These are phyloP conservation scores for Entomortierella chlamydospora DNA, from an alignment of 192 early-diverging fungal species.

Conservation along the genomic window DNA sequence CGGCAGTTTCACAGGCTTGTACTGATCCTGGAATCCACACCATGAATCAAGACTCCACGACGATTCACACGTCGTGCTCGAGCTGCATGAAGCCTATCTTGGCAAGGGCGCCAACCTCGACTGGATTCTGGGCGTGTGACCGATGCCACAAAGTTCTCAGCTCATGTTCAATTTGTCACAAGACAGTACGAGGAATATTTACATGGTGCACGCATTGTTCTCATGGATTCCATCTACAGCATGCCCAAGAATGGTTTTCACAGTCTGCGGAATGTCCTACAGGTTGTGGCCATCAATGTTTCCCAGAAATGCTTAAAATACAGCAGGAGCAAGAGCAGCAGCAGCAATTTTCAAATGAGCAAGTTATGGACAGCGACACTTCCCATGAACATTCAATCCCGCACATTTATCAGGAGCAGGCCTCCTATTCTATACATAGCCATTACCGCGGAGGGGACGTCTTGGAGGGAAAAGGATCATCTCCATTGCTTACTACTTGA, in stretches of 20 bases:
- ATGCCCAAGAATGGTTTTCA: conserved; percentile 78
- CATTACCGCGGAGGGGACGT: conserved; percentile 5
- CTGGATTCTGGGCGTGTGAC: conserved; percentile 75
- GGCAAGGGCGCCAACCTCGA: conserved; percentile 32
- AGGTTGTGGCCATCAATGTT: conserved; percentile 80
- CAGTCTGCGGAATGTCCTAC: conserved; percentile 73
- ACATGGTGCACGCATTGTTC: conserved; percentile 85
- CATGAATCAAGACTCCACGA: conserved; percentile 73
- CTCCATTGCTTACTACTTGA: conserved; percentile 2
- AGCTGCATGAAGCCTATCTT: conserved; percentile 73
- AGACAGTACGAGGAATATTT: conserved; percentile 77
- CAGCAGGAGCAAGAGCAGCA: conserved; percentile 46
- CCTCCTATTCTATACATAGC: conserved; percentile 11
- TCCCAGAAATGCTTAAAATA: conserved; percentile 54
- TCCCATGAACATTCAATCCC: conserved; percentile 8
- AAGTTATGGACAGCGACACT: conserved; percentile 14
- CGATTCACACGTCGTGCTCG: conserved; percentile 75
- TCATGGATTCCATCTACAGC: conserved; percentile 83
- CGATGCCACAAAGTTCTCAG: conserved; percentile 72
- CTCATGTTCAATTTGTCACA: conserved; percentile 78
- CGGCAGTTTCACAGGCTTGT: conserved; percentile 68
- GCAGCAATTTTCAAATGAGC: not conserved
- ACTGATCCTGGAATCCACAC: conserved; percentile 28
- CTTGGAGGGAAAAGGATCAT: conserved; percentile 15
- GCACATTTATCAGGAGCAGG: conserved; percentile 29